Evolutionary conservation across 192 early-diverging fungal species (phyloP).

Genomic region (Coemansia sp.): DNA sequence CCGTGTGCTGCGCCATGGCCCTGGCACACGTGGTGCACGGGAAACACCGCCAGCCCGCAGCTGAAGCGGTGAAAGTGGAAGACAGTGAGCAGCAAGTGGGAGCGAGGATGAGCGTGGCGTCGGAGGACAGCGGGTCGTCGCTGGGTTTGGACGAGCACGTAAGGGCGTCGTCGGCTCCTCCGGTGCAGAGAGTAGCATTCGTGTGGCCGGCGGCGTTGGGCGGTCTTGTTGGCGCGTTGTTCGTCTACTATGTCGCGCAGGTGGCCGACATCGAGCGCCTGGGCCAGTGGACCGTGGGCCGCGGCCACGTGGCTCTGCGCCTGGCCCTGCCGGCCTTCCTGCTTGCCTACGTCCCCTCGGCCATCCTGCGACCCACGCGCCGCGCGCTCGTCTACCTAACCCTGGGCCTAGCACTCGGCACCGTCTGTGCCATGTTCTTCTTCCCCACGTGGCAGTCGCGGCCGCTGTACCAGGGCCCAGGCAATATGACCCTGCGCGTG

Average conservation of each 20-base stretch:
- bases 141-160: not conserved
- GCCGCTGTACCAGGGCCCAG: not conserved
- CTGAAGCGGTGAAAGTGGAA: no score
- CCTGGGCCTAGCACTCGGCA: conserved; percentile 8
- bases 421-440: not conserved
- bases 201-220: not conserved
- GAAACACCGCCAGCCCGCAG: no score
- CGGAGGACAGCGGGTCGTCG: not conserved
- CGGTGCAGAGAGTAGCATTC: no score
- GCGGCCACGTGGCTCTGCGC: conserved; percentile 5
- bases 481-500: not conserved
- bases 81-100: no score
- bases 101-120: not conserved
- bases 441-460: conserved; percentile 1
- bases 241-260: conserved; percentile 26
- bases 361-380: conserved; percentile 11
- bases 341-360: conserved; percentile 11
- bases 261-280: conserved; percentile 15
- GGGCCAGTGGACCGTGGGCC: conserved; percentile 26
- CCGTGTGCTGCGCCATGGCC: conserved; percentile 15
- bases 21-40: not conserved
- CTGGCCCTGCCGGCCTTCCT: conserved; percentile 13
- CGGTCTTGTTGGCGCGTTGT: not conserved
- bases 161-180: no score
- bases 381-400: not conserved